Base-by-base conservation (phyloP, 2,329 filamentous ascomycete species). In the Capronia epimyces region DNA sequence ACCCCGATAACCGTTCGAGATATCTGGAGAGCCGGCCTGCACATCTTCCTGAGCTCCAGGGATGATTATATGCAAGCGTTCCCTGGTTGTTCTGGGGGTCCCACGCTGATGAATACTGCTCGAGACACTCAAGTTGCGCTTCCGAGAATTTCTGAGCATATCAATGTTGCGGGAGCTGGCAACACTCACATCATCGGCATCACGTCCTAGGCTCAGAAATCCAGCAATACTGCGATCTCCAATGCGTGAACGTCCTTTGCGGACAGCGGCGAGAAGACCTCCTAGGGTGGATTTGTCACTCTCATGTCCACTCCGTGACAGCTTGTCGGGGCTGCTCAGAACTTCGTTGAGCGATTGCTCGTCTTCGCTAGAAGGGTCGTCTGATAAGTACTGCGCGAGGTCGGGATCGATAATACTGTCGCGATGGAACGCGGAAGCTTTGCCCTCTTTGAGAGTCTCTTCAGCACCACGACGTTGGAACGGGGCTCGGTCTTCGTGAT, bases 351-450 rank as follows among this genome's bases (percentile, higher is more conserved):
- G 90, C 69, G 90, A 84, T 61, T 94, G 87, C 59, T 98, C 90
- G 62, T 95, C 90, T 31, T 87, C 91, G 62, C 89, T 96, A 1
- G 90, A 95, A 42, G 87, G 89, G 60, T 87, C 84, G 65, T 98
- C 93, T 5, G 93, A 98, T 76, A 98, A 86, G 69, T 94, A 98
- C 27, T 89, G 87, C 3, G 90, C 91, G 47, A 98, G 74, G 63
- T 98, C 93, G 1, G 93, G 93, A 65, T 98, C 93, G 60, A 98
- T 97, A 60, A 98, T 95, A 64, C 93, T 97, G 72, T 98, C 93
- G 64, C 93, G 89, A 66, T 98, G 93, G 62, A 98, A 97, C n/a
- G 89, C 89, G 13, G 90, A 85, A 29, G 95, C 77, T 36, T 82
- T 81, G 6, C 81, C 73, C 57, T 83, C 84, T 56, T 78, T 81